These are phyloP conservation scores for Globisporangium paddicum DNA, from an alignment of 352 stramenopile species.

Conservation along the genomic window DNA sequence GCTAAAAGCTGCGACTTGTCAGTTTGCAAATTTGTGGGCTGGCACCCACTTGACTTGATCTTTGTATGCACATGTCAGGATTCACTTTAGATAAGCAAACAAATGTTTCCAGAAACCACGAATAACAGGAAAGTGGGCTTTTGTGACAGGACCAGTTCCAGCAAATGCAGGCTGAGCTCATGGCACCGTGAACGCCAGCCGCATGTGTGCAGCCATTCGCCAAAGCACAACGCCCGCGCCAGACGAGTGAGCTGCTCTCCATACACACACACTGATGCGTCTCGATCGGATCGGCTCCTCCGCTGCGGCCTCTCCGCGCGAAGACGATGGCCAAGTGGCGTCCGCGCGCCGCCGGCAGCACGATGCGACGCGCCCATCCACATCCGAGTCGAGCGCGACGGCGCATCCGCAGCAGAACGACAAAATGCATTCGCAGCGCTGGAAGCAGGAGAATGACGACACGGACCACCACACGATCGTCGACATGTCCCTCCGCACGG, in stretches of 20 bases:
- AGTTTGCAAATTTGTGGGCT: neutral
- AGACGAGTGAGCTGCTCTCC: neutral
- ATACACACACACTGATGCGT: neutral
- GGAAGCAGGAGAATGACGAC: slow-evolving; percentile 11
- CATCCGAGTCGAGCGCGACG: slow-evolving; percentile 6
- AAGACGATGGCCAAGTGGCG: neutral
- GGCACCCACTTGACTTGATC: neutral
- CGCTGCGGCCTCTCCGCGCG: neutral
- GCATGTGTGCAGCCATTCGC: slow-evolving; percentile 1
- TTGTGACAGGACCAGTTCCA: neutral
- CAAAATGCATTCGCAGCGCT: neutral
- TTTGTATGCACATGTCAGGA: neutral
- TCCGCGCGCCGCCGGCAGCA: neutral
- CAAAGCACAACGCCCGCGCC: neutral
- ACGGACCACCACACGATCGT: slow-evolving; percentile 19
- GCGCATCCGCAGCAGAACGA: neutral
- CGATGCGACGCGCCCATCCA: slow-evolving; percentile 1
- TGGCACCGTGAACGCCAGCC: neutral
- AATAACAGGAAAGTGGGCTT: neutral
- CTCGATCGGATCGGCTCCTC: slow-evolving; percentile 7
- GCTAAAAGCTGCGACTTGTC: neutral
- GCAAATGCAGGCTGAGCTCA: neutral
- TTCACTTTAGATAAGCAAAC: neutral
- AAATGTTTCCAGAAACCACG: neutral
- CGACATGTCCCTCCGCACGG: slow-evolving; percentile 19